Conservation (phyloP, 306 rosid genomes). For the Gillenia trifoliata region DNA sequence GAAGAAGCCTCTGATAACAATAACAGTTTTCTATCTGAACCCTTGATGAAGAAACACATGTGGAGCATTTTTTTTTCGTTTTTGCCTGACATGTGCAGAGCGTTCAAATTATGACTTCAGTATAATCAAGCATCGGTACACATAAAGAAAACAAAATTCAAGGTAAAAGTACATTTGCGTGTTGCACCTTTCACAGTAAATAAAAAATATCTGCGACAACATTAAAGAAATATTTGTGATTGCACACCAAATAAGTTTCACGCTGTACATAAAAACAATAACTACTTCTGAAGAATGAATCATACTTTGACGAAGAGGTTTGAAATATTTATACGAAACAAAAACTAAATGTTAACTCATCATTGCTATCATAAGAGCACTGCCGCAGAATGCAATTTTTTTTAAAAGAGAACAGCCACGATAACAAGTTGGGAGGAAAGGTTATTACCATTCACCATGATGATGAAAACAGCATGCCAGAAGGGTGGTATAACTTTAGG, state of each 20-base stretch:
- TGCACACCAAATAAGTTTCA: not conserved
- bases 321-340: not conserved
- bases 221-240: not conserved
- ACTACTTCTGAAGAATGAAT: not conserved
- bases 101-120: not conserved
- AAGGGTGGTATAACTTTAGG: slow-evolving; percentile 88
- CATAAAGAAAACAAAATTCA: not conserved
- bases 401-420: not conserved
- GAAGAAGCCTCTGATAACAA: not conserved
- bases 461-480: slow-evolving; percentile 92
- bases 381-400: not conserved
- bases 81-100: not conserved
- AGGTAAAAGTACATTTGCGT: not conserved
- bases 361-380: not conserved
- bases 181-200: not conserved
- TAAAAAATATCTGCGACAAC: not conserved
- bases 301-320: not conserved
- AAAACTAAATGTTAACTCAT: not conserved
- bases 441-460: slow-evolving; percentile 83
- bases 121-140: not conserved
- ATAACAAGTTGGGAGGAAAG: slow-evolving; percentile 3
- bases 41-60: not conserved
- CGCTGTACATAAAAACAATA: not conserved
- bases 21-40: not conserved
- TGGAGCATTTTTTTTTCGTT: not conserved